Evolutionary conservation across 75 land plant species (phyloP), one percentile per base, ranked within the genome.

Genomic region (Chamaecyparis obtusa): DNA sequence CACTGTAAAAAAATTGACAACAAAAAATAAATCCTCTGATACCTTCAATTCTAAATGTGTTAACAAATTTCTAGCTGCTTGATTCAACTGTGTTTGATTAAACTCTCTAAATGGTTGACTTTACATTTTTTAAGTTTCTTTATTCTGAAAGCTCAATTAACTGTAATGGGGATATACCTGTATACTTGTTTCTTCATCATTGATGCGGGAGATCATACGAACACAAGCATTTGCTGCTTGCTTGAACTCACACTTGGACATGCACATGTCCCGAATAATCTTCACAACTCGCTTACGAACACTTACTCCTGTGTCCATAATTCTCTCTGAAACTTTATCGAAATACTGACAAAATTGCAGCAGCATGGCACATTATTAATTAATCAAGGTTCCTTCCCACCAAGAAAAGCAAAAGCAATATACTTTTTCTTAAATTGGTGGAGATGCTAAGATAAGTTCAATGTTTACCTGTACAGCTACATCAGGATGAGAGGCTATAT

Each of bases 271-370:
- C n/a, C 96, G 88, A 69, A 98, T 95, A 43, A 98, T 98, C 88
- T 91, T 98, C 74, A 98, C 97, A 9, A 98, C 99, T 16, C 99
- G 92, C 90, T 98, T 98, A 6, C 99, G 93, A 8, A 98, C 99
- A 92, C 99, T 98, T 21, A 98, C 96, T 89, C 99, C 99, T 74
- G 97, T 98, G 90, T 98, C 99, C 93, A 97, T 98, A 78, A 96
- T 94, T 84, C 99, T 91, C 86, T 98, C 99, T 17, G 98, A 94
- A n/a, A 98, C 95, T 88, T 96, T 97, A 85, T 94, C 96, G 91
- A 98, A 97, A 89, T 98, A 98, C 99, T 98, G 90, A 80, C 90
- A 89, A 46, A 88, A 85, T 16, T 15, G 85, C 15, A 46, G 19
- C 32, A 86, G 9, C 3, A 15, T 16, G 55, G n/a, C 69, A 86